Percentiles rank a stretch among this genome's conserved stretches.
Evolutionary conservation across 495 filamentous ascomycete genomes (phyloP).

Genomic region (Penicillium atrosanguineum): DNA sequence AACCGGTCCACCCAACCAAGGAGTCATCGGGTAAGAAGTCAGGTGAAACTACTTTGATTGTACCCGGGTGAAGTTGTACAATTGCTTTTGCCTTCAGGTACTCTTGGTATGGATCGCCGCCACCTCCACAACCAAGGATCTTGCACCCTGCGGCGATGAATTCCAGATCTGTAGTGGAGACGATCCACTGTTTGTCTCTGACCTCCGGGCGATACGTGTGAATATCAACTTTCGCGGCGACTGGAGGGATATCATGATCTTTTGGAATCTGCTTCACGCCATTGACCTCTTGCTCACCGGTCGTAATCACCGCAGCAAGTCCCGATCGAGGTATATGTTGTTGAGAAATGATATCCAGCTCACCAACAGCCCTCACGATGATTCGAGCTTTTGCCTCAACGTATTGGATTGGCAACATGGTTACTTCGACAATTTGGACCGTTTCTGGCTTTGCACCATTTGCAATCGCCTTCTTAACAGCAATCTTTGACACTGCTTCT

Average conservation of each 20-base stretch:
- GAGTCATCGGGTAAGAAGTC: constrained; percentile 19
- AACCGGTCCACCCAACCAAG: constrained; percentile 24
- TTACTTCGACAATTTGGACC: constrained; percentile 33
- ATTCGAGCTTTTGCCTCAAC: constrained; percentile 25
- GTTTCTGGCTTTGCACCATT: constrained; percentile 33
- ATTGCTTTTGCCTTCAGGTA: constrained; percentile 20
- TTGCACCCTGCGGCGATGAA: constrained; percentile 60
- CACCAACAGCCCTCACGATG: background rate
- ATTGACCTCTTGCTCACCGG: background rate
- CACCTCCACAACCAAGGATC: constrained; percentile 58
- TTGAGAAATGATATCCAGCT: background rate
- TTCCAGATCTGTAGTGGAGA: constrained; percentile 52
- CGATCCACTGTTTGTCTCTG: constrained; percentile 29
- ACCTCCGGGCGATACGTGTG: background rate
- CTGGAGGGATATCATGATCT: background rate
- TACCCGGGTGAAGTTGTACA: constrained; percentile 5
- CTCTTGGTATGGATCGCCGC: constrained; percentile 41
- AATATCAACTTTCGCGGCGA: background rate
- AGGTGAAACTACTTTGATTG: constrained; percentile 17
- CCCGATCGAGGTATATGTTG: background rate
- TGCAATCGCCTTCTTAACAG: constrained; percentile 35
- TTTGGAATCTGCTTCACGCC: background rate
- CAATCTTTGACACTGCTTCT: constrained; percentile 34
- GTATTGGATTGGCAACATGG: constrained; percentile 35
- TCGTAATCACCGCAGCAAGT: background rate